phyloP scores from a whole-genome alignment of 164 flowering plant species.

The Macadamia tetraphylla region DNA sequence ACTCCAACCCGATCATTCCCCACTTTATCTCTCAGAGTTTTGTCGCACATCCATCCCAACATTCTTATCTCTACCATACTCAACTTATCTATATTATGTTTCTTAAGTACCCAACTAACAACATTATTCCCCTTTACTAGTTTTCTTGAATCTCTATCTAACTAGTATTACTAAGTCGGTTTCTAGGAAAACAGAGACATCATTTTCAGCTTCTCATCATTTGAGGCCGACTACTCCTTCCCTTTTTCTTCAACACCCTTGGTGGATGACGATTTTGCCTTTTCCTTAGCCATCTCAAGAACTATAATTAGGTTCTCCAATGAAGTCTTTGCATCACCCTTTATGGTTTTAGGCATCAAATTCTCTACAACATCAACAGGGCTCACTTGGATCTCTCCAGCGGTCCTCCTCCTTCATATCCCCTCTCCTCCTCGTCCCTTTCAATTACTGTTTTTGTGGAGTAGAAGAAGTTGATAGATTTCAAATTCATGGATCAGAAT shows the following conservation, averaged over 20 bases:
- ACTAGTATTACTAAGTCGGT: no score
- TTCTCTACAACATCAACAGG: constrained; percentile 59
- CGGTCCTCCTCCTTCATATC: constrained; percentile 6
- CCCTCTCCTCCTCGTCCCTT: not conserved
- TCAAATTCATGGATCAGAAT: no score
- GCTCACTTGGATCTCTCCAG: constrained; percentile 33
- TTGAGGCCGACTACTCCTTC: not conserved
- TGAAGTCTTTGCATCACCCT: not conserved
- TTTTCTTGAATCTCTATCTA: no score
- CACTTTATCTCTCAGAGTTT: no score
- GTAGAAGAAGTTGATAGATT: no score
- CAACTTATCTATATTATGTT: no score
- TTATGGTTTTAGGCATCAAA: constrained; percentile 33
- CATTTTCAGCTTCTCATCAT: not conserved
- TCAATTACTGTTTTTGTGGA: no score
- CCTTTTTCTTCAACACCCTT: not conserved
- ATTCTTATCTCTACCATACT: no score
- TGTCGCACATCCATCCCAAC: no score
- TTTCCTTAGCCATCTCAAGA: not conserved
- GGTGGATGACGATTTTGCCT: not conserved
- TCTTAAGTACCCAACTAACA: no score
- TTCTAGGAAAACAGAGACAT: not conserved
- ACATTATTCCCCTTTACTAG: no score
- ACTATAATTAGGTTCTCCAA: constrained; percentile 8
- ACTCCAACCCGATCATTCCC: no score